These are phyloP conservation scores for Cladophialophora chaetospira DNA, from an alignment of 2,329 filamentous ascomycete species.

Conservation along the genomic window DNA sequence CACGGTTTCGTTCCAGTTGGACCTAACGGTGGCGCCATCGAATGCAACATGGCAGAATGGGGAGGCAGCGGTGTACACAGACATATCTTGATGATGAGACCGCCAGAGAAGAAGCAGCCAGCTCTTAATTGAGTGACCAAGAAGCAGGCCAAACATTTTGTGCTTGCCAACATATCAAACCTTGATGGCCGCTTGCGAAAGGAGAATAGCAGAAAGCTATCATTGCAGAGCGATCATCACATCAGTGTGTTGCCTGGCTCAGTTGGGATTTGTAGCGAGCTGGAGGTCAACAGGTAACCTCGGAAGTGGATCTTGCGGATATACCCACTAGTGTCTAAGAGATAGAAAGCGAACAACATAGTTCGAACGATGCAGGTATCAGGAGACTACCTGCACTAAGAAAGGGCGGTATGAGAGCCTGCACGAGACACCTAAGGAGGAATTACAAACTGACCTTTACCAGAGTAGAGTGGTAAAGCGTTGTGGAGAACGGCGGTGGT, in stretches of 20 bases:
- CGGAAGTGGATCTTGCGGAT: background rate
- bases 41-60: constrained; percentile 20
- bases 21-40: constrained; percentile 4
- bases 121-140: too few relatives aligned
- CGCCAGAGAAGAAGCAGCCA: background rate
- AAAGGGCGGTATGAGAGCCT: background rate
- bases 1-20: constrained; percentile 19
- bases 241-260: too few relatives aligned
- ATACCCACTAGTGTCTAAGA: background rate
- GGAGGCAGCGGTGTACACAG: constrained; percentile 17
- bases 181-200: too few relatives aligned
- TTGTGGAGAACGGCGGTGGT: background rate
- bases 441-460: background rate
- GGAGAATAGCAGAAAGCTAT: too few relatives aligned
- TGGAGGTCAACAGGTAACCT: too few relatives aligned
- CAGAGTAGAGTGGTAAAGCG: background rate
- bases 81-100: constrained; percentile 19
- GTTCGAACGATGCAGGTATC: background rate
- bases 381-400: background rate
- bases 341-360: background rate
- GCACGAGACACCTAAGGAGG: background rate
- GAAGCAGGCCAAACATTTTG: too few relatives aligned
- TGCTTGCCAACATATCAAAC: too few relatives aligned
- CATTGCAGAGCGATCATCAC: too few relatives aligned
- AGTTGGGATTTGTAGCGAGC: too few relatives aligned